phyloP scores from a whole-genome alignment of 2,329 filamentous ascomycete species.

The Aspergillus oerlinghausenensis region DNA sequence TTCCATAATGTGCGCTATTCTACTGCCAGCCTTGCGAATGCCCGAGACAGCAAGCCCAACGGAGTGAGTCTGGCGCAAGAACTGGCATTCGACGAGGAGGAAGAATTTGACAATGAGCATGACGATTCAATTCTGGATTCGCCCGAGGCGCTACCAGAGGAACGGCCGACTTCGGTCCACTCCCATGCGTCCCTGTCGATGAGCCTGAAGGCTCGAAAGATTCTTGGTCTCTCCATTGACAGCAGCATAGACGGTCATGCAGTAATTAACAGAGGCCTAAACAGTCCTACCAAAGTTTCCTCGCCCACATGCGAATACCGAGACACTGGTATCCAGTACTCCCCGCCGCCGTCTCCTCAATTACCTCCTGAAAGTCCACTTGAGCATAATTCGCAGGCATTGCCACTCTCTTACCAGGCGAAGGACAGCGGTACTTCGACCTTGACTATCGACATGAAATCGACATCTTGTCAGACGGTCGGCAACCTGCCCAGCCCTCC shows the following conservation, averaged over 20 bases:
- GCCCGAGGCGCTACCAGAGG: constrained; percentile 41
- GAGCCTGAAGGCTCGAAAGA: constrained; percentile 40
- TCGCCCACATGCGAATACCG: constrained; percentile 54
- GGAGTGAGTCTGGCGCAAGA: constrained; percentile 85
- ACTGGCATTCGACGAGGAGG: constrained; percentile 78
- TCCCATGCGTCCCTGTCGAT: constrained; percentile 34
- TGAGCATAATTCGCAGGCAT: background rate
- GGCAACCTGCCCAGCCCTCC: constrained; percentile 34
- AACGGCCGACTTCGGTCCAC: constrained; percentile 38
- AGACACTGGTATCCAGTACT: constrained; percentile 76
- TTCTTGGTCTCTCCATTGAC: constrained; percentile 42
- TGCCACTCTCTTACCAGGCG: constrained; percentile 11
- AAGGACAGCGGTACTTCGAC: constrained; percentile 31
- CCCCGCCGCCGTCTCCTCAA: constrained; percentile 70
- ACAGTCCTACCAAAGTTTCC: constrained; percentile 50
- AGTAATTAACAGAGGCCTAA: constrained; percentile 20
- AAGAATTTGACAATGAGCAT: constrained; percentile 58
- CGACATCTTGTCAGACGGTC: constrained; percentile 41
- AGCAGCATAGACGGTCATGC: constrained; percentile 24
- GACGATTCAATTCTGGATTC: constrained; percentile 63
- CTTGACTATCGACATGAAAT: constrained; percentile 33
- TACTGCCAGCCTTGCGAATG: constrained; percentile 54
- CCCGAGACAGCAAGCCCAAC: constrained; percentile 53
- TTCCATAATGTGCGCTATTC: constrained; percentile 66
- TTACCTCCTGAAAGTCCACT: constrained; percentile 9